Percentiles rank a stretch among this genome's conserved stretches.
These are phyloP conservation scores for Psilocybe tampanensis DNA, from an alignment of 768 basidiomycete genomes.

Conservation along the genomic window DNA sequence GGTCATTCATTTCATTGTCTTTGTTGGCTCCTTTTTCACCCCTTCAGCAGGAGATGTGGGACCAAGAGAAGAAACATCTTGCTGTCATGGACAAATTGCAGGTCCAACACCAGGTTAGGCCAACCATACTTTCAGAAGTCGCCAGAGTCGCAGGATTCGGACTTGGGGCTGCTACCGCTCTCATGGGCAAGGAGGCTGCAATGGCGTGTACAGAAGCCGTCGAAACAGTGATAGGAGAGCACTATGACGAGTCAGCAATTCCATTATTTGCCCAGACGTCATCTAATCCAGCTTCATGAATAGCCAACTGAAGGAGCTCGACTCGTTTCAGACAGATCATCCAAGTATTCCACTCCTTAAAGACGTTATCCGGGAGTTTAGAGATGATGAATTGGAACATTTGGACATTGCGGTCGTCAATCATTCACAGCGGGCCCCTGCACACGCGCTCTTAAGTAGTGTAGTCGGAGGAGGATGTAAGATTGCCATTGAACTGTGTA, in stretches of 20 bases:
- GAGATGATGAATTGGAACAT: constrained; percentile 95
- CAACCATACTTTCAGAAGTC: constrained; percentile 80
- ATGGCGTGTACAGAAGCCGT: constrained; percentile 99
- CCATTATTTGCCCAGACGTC: not conserved
- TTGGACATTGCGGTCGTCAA: constrained; percentile 89
- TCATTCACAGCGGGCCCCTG: constrained; percentile 87
- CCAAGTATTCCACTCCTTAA: constrained; percentile 77
- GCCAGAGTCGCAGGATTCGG: constrained; percentile 89
- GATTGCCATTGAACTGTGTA: constrained; percentile 88
- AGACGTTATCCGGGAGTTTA: constrained; percentile 77
- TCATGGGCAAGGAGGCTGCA: constrained; percentile 90
- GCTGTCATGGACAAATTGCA: constrained; percentile 84
- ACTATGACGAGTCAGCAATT: constrained; percentile 91
- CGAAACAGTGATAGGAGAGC: constrained; percentile 96
- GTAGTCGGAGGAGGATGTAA: constrained; percentile 86
- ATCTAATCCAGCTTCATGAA: not conserved
- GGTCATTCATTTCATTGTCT: constrained; percentile 41
- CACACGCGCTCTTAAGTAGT: constrained; percentile 87
- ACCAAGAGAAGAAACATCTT: constrained; percentile 92
- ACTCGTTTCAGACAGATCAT: constrained; percentile 63
- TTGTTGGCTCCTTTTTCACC: not conserved
- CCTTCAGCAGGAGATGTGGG: constrained; percentile 86
- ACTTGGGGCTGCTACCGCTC: constrained; percentile 80
- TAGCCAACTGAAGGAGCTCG: constrained; percentile 84
- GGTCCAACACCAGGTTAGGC: constrained; percentile 80